Evolutionary conservation across 1,284 basidiomycete species (phyloP), one percentile per base, ranked within the genome.

Genomic region (Cryptococcus deneoformans): DNA sequence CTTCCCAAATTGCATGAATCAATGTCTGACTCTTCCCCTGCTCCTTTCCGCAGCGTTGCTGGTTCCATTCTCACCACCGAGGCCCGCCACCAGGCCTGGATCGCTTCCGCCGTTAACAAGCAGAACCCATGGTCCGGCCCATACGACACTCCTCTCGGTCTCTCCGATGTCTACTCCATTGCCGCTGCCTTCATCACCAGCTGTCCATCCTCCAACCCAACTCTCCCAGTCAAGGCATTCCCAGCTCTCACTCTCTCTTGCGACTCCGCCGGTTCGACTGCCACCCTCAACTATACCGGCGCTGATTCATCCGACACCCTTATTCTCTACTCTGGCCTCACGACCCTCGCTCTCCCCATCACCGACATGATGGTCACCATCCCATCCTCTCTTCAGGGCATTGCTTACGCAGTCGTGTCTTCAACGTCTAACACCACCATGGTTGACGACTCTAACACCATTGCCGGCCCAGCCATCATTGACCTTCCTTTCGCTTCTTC

Each of bases 61-160:
- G 69, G 56, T 20, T 52, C 60, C 46, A 71, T 71, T 61, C 64
- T 68, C 51, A 58, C 69, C 39, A 81, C 88, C 53, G 90, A 92
- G 72, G 87, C 88, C 35, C 86, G 90, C 55, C 89, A 92, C 71
- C 87, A 89, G 72, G 60, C 68, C 14, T 72, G 68, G 64, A 46
- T 71, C 45, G 54, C 77, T 46, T 80, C 82, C 0, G 78, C 83
- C 5, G 81, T 83, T 40, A 72, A 77, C 47, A 77, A 79, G 50
- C 68, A 70, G 8, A 73, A 80, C 39, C 79, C 82, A 2, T 86
- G 84, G 84, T 80, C 79, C 56, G 79, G 79, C 0, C 71, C 83
- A 3, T 83, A 83, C 66, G 79, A 79, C 57, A 75, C 75, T 20
- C 82, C 84, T 5, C 77, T 87, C 34, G 75, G 76, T n/a, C 67